These are phyloP conservation scores for Rhodotorula glutinis DNA, from an alignment of 1,284 basidiomycete species.

Conservation along the genomic window DNA sequence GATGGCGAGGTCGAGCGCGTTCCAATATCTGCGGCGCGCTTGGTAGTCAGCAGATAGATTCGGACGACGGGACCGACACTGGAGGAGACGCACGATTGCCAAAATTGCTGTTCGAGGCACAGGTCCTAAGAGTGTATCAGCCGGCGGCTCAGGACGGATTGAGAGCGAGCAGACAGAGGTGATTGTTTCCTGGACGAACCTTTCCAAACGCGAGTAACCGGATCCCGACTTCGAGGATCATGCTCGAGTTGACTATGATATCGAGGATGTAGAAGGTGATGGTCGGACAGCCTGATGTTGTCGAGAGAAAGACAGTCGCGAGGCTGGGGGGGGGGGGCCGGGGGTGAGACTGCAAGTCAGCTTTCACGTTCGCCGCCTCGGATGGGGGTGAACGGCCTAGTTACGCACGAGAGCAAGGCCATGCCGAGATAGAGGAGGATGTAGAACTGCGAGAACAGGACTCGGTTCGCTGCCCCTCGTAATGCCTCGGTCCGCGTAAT, in stretches of 20 bases:
- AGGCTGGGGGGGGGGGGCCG: slow-evolving; percentile 53
- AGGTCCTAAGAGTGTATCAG: no score
- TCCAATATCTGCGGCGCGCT: slow-evolving; percentile 49
- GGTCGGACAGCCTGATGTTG: slow-evolving; percentile 55
- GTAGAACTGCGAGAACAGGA: slow-evolving; percentile 64
- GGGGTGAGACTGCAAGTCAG: background rate
- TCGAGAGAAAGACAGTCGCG: slow-evolving; percentile 81
- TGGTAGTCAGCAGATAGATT: no score
- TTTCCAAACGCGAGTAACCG: slow-evolving; percentile 84
- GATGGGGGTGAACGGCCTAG: slow-evolving; percentile 1
- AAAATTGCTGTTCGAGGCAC: slow-evolving; percentile 73
- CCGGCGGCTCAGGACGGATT: no score
- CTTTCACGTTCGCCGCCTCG: background rate
- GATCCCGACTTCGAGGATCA: slow-evolving; percentile 86
- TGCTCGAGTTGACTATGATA: slow-evolving; percentile 80
- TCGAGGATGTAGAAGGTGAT: slow-evolving; percentile 82
- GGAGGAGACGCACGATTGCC: slow-evolving; percentile 61
- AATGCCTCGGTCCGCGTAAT: slow-evolving; percentile 72
- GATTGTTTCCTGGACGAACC: slow-evolving; percentile 54
- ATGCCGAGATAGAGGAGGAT: slow-evolving; percentile 77
- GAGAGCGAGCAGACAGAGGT: background rate
- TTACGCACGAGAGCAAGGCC: slow-evolving; percentile 50
- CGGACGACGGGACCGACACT: background rate
- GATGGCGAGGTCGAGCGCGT: slow-evolving; percentile 77
- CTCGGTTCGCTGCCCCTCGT: slow-evolving; percentile 74